Conservation (phyloP, 108 stramenopile genomes). For the Licmophora abbreviata region DNA sequence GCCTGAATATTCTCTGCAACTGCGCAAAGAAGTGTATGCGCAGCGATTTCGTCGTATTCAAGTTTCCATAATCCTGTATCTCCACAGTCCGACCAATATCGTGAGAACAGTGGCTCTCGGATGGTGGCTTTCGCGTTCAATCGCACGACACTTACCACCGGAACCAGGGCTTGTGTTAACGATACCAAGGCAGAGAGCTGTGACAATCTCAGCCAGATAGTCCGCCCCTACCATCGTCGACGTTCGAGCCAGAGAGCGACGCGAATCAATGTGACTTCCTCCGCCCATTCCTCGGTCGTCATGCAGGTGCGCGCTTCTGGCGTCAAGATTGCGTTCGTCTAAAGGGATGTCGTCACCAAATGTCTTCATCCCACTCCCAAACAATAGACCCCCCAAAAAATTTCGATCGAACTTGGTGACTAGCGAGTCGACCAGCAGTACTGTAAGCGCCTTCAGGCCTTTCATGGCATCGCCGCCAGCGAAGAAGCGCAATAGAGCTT, state of each 20-base stretch:
- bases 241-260: slow-evolving; percentile 5
- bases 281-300: slow-evolving; percentile 38
- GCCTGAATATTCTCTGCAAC: neutral
- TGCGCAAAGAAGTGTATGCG: slow-evolving; percentile 39
- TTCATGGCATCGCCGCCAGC: slow-evolving; percentile 10
- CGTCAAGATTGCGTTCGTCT: slow-evolving; percentile 20
- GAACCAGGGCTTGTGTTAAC: slow-evolving; percentile 15
- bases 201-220: slow-evolving; percentile 25
- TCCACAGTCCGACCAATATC: neutral
- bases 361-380: slow-evolving; percentile 29
- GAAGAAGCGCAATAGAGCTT: slow-evolving; percentile 30
- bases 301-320: neutral
- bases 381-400: slow-evolving; percentile 26
- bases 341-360: slow-evolving; percentile 20
- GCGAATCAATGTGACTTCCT: neutral
- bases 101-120: neutral
- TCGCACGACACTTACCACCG: slow-evolving; percentile 1
- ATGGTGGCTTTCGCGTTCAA: neutral
- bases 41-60: slow-evolving; percentile 53
- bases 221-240: slow-evolving; percentile 2
- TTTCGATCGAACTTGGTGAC: slow-evolving; percentile 21
- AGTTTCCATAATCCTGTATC: slow-evolving; percentile 34
- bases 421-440: slow-evolving; percentile 32
- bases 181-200: slow-evolving; percentile 19
- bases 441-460: slow-evolving; percentile 20